Evolutionary conservation across 106 monocot species (phyloP), one percentile per base, ranked within the genome.

Genomic region (Platanthera zijinensis): DNA sequence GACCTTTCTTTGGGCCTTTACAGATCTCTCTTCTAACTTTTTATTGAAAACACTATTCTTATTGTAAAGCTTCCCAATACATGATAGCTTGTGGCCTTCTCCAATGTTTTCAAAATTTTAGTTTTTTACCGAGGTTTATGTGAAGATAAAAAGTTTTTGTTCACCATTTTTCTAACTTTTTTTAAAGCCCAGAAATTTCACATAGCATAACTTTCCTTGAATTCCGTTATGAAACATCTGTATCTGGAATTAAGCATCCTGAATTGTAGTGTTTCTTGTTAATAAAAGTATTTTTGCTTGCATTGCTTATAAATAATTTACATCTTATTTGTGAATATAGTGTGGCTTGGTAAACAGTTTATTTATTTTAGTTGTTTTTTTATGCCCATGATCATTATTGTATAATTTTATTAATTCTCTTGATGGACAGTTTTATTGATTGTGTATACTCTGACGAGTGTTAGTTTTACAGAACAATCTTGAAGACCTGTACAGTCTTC

Each of bases 401-500:
- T 30, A 66, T 61, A 22, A 2, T 4, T 45, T 30, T 67, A 11
- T 48, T 48, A 69, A 47, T 17, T 48, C 5, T 48, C 13, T 70
- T 48, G 70, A 70, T 32, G 47, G 7, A 15, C 2, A 70, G 17
- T 48, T 51, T 25, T 30, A 12, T 39, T 2, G 11, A 66, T 30
- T 51, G 75, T 10, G 22, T n/a, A 2, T 17, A 15, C 68, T 14
- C 50, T 81, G 13, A 78, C 57, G 49, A 70, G 17, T 68, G 32
- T 48, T 71, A 70, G n/a, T 86, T 49, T 85, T 73, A 50, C 92
- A 96, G 96, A 97, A 97, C 79, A 97, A 93, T 57, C 72, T 97
- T 75, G 93, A 91, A 77, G 96, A 97, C 80, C 59, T 97, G 48
- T 97, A 86, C 76, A 97, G 96, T 71, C 93, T 97, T 84, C 85